Percentiles rank a stretch among this genome's conserved stretches.
These are phyloP conservation scores for Carex cristatella DNA, from an alignment of 176 grass and related monocot species.

Conservation along the genomic window DNA sequence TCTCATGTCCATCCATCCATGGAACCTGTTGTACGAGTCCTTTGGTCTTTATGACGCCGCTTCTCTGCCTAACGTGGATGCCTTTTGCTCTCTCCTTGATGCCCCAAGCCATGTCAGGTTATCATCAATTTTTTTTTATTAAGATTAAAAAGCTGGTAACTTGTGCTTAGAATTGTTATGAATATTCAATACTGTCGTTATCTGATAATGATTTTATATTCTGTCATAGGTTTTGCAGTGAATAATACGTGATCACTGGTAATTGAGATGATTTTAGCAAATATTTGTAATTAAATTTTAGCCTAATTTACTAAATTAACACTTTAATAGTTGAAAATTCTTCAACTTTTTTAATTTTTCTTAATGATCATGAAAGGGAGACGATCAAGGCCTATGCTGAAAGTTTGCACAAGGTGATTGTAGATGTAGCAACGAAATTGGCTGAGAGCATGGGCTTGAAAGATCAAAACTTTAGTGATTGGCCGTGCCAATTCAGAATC, in stretches of 20 bases:
- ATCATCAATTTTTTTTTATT: background rate
- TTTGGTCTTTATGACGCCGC: constrained; percentile 61
- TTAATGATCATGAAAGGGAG: constrained; percentile 26
- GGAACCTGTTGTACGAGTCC: constrained; percentile 65
- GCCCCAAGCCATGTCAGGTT: constrained; percentile 41
- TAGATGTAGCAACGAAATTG: constrained; percentile 44
- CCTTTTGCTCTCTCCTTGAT: constrained; percentile 58
- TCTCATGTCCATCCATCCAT: constrained; percentile 12
- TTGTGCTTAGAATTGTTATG: background rate
- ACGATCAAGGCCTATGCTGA: constrained; percentile 41
- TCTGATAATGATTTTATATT: background rate
- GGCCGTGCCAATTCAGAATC: constrained; percentile 69
- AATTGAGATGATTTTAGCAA: background rate
- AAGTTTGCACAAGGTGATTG: constrained; percentile 41
- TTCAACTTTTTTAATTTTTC: background rate
- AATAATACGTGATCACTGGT: background rate
- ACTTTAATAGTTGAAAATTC: background rate
- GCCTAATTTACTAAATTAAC: background rate
- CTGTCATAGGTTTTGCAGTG: background rate
- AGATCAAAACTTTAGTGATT: constrained; percentile 40
- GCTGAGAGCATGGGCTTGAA: constrained; percentile 49
- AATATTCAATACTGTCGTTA: background rate
- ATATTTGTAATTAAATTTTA: background rate
- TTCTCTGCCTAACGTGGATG: constrained; percentile 40
- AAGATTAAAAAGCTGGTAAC: background rate